These are phyloP conservation scores for Ascochyta pisi DNA, from an alignment of 2,329 filamentous ascomycete genomes.

Conservation along the genomic window DNA sequence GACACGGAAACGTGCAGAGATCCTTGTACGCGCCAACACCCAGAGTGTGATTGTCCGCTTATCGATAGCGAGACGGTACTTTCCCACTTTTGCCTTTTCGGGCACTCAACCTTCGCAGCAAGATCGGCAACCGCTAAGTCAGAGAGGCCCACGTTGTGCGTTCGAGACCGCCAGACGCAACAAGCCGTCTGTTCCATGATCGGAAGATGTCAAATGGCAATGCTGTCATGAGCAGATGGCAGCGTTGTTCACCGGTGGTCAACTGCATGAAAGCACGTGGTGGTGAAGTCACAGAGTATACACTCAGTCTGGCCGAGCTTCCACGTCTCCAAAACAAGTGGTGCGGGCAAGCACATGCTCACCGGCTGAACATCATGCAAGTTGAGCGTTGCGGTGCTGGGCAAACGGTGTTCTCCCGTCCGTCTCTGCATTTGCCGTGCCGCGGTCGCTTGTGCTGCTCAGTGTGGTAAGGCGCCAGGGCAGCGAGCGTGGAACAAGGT, in stretches of 20 bases:
- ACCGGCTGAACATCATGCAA: conserved; percentile 36
- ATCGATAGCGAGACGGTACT: conserved; percentile 18
- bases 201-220: conserved; percentile 1
- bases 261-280: neutral
- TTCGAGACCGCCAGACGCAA: conserved; percentile 29
- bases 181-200: conserved; percentile 14
- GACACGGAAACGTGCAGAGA: neutral
- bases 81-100: conserved; percentile 1
- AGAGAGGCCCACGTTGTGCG: conserved; percentile 33
- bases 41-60: conserved; percentile 3
- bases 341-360: conserved; percentile 26
- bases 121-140: conserved; percentile 31
- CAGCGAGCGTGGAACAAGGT: conserved; percentile 15
- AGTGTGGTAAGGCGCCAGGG: neutral
- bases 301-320: conserved; percentile 4
- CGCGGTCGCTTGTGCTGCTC: conserved; percentile 22
- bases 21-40: neutral
- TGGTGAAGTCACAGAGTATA: conserved; percentile 3
- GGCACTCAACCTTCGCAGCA: conserved; percentile 2
- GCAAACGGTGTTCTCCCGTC: conserved; percentile 37
- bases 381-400: conserved; percentile 28
- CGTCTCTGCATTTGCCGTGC: conserved; percentile 38
- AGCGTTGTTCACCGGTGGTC: conserved; percentile 6
- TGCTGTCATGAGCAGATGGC: conserved; percentile 1
- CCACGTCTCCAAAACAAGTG: neutral